These are phyloP conservation scores for Cytidiella melzeri DNA, from an alignment of 768 basidiomycete species.

Conservation along the genomic window DNA sequence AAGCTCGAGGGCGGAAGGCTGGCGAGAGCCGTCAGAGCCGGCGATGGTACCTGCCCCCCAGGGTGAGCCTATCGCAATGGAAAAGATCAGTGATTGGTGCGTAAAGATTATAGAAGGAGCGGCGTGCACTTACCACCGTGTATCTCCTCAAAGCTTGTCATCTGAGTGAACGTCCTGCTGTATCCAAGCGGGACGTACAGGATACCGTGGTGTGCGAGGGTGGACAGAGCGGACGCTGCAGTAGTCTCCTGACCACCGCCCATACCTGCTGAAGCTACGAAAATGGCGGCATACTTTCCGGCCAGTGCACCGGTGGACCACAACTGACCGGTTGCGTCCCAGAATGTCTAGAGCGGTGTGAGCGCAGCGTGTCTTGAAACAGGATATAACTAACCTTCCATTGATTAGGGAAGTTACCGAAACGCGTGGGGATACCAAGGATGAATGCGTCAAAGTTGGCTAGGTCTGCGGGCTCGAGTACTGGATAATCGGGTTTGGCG, in stretches of 20 bases:
- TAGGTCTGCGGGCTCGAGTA: conserved; percentile 53
- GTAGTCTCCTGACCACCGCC: conserved; percentile 69
- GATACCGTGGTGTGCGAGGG: conserved; percentile 51
- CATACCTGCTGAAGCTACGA: conserved; percentile 63
- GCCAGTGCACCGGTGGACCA: conserved; percentile 55
- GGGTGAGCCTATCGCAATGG: conserved; percentile 63
- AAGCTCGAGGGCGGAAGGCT: conserved; percentile 51
- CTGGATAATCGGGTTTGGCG: conserved; percentile 65
- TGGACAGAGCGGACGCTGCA: conserved; percentile 31
- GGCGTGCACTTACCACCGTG: conserved; percentile 34
- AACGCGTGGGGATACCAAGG: conserved; percentile 77
- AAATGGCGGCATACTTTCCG: conserved; percentile 74
- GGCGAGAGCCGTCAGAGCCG: conserved; percentile 45
- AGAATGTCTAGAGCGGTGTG: conserved; percentile 48
- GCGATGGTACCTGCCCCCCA: conserved; percentile 74
- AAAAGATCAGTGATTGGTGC: background rate
- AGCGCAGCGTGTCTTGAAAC: background rate
- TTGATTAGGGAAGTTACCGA: conserved; percentile 76
- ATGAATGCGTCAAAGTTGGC: conserved; percentile 68
- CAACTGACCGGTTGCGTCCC: conserved; percentile 69
- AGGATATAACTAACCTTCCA: conserved; percentile 49
- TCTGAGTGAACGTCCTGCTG: conserved; percentile 33
- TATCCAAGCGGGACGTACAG: conserved; percentile 50
- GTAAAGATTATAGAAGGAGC: too few species aligned
- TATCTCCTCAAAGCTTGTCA: conserved; percentile 36